Conservation (phyloP, 139 green algal genomes). For the Chlamydomonas schloesseri region DNA sequence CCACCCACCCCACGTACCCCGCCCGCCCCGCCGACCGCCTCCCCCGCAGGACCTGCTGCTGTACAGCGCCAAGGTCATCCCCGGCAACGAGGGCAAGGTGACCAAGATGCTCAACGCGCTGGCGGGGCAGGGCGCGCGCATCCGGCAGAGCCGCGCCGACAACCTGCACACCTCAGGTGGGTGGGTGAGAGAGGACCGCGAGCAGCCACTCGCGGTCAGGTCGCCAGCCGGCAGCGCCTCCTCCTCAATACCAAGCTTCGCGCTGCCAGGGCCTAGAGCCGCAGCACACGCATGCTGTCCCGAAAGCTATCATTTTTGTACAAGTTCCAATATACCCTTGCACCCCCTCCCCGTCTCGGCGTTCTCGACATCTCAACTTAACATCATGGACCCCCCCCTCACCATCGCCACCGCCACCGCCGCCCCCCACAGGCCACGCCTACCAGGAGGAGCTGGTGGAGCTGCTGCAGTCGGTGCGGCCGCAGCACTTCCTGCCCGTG, state of each 20-base stretch:
- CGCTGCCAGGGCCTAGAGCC: too few species aligned
- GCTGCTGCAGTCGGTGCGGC: slow-evolving; percentile 90
- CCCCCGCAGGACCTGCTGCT: slow-evolving; percentile 51
- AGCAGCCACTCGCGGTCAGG: too few species aligned
- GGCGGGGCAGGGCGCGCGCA: slow-evolving; percentile 71
- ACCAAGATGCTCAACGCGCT: slow-evolving; percentile 97
- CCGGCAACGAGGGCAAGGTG: slow-evolving; percentile 87
- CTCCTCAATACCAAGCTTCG: too few species aligned
- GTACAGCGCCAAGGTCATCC: slow-evolving; percentile 77
- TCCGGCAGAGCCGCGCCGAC: slow-evolving; percentile 29
- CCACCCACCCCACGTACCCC: too few species aligned
- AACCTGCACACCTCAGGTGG: slow-evolving; percentile 45
- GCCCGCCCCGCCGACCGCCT: too few species aligned
- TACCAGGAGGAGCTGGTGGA: slow-evolving; percentile 90
- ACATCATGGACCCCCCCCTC: neutral
- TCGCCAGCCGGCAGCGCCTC: too few species aligned
- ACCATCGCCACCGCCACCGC: neutral
- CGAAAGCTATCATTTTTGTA: too few species aligned
- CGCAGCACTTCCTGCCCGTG: slow-evolving; percentile 98
- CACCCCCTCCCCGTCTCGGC: too few species aligned
- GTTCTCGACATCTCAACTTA: too few species aligned
- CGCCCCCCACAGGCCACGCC: slow-evolving; percentile 71
- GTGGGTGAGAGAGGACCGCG: too few species aligned
- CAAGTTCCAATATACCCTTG: too few species aligned
- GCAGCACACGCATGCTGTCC: too few species aligned